A percentile compares a stretch with the other conserved stretches of the same genome.
Conservation (phyloP, 2,329 filamentous ascomycete species). For the Tolypocladium inflatum region DNA sequence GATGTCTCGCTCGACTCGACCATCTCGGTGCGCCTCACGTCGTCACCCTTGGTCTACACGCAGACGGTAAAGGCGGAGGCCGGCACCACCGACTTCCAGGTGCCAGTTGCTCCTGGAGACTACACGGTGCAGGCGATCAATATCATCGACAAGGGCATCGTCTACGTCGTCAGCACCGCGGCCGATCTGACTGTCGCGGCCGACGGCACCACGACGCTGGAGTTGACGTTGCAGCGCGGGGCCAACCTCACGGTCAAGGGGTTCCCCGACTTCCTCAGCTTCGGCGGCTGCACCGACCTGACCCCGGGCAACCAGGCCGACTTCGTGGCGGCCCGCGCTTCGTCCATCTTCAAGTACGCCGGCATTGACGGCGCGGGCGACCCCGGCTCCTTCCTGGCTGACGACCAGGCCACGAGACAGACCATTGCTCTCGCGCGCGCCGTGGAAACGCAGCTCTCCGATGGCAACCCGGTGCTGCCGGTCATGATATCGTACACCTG, state of each 20-base stretch:
- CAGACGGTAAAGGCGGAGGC: not conserved
- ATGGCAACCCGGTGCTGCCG: not conserved
- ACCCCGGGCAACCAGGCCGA: not conserved
- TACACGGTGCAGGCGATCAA: not conserved
- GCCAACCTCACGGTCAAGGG: not conserved
- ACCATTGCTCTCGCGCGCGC: not conserved
- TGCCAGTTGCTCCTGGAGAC: not conserved
- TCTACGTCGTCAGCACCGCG: not conserved
- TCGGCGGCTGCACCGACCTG: slow-evolving; percentile 1
- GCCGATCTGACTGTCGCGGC: not conserved
- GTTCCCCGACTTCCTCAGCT: slow-evolving; percentile 1
- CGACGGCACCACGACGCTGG: not conserved
- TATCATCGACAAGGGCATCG: not conserved
- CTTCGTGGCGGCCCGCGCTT: slow-evolving; percentile 1
- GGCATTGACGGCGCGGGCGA: slow-evolving; percentile 1
- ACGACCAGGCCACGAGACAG: not conserved
- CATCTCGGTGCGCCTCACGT: not conserved
- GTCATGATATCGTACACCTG: slow-evolving; percentile 4
- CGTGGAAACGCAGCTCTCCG: not conserved
- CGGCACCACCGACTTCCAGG: not conserved
- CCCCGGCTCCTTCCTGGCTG: not conserved
- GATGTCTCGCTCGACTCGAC: not conserved
- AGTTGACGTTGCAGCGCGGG: not conserved
- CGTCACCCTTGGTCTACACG: not conserved
- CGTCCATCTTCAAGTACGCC: slow-evolving; percentile 1